Conservation (phyloP, 169 alveolate genomes). For the Babesia sp. region DNA sequence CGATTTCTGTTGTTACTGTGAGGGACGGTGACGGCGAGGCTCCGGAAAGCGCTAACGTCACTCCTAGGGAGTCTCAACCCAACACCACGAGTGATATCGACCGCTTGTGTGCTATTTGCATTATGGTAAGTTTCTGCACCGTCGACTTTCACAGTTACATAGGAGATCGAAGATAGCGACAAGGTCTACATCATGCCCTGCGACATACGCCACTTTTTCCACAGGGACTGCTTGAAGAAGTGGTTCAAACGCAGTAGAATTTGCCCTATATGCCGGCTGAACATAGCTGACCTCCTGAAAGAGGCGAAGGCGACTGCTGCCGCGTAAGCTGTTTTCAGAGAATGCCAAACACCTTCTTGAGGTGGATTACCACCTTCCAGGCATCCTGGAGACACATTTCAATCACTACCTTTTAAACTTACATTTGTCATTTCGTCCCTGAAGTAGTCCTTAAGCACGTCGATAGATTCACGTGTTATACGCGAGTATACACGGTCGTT, state of each 20-base stretch:
- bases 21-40: background rate
- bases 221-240: constrained; percentile 67
- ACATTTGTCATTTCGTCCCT: constrained; percentile 90
- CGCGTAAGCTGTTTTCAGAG: constrained; percentile 23
- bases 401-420: background rate
- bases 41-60: background rate
- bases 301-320: background rate
- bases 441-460: constrained; percentile 91
- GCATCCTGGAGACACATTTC: constrained; percentile 78
- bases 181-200: constrained; percentile 74
- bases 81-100: background rate
- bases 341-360: constrained; percentile 82
- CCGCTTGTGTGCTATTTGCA: constrained; percentile 38
- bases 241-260: constrained; percentile 73
- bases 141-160: background rate
- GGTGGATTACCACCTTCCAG: constrained; percentile 90
- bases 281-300: constrained; percentile 52
- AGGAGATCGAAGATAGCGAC: constrained; percentile 65
- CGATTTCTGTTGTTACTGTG: background rate
- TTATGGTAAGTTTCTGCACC: constrained; percentile 9
- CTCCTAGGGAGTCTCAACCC: too few species aligned
- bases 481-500: constrained; percentile 83
- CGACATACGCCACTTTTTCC: constrained; percentile 77
- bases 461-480: constrained; percentile 92
- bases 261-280: constrained; percentile 78